These are phyloP conservation scores for Pythium periplocum DNA, from an alignment of 352 stramenopile species.

Conservation along the genomic window DNA sequence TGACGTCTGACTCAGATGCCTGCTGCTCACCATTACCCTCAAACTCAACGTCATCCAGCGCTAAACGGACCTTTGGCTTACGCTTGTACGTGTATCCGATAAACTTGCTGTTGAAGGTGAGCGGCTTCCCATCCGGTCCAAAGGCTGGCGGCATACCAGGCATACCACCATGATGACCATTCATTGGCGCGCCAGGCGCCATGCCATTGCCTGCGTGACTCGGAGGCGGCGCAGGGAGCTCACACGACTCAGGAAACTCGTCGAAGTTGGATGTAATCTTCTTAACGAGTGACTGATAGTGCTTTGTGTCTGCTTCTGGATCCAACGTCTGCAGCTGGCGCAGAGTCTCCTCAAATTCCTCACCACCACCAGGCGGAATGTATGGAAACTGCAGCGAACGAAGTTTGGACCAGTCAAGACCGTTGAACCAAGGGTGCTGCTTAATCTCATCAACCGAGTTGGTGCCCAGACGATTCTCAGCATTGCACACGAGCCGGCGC, in stretches of 20 bases:
- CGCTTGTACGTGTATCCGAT: slow-evolving; percentile 91
- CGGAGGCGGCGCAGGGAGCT: slow-evolving; percentile 30
- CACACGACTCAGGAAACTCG: slow-evolving; percentile 91
- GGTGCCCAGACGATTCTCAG: slow-evolving; percentile 91
- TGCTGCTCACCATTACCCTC: slow-evolving; percentile 26
- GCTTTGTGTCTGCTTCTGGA: slow-evolving; percentile 34
- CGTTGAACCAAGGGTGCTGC: slow-evolving; percentile 95
- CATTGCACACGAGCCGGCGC: slow-evolving; percentile 90
- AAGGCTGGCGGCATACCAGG: slow-evolving; percentile 36
- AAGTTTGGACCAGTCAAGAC: slow-evolving; percentile 91
- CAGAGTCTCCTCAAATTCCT: slow-evolving; percentile 90
- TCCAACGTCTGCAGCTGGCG: slow-evolving; percentile 86
- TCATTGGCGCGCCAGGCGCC: slow-evolving; percentile 9
- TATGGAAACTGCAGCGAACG: slow-evolving; percentile 84
- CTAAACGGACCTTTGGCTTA: slow-evolving; percentile 79
- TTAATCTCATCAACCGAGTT: slow-evolving; percentile 96
- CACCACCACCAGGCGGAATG: slow-evolving; percentile 71
- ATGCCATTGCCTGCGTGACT: slow-evolving; percentile 27
- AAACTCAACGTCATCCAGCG: slow-evolving; percentile 72
- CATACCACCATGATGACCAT: too few relatives aligned
- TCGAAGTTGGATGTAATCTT: slow-evolving; percentile 97
- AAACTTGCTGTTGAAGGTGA: slow-evolving; percentile 87
- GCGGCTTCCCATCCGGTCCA: slow-evolving; percentile 68
- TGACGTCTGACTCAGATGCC: too few relatives aligned
- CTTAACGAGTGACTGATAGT: slow-evolving; percentile 88